Conservation (phyloP, 208 protist genomes). For the Vickermania spadyakhi region DNA sequence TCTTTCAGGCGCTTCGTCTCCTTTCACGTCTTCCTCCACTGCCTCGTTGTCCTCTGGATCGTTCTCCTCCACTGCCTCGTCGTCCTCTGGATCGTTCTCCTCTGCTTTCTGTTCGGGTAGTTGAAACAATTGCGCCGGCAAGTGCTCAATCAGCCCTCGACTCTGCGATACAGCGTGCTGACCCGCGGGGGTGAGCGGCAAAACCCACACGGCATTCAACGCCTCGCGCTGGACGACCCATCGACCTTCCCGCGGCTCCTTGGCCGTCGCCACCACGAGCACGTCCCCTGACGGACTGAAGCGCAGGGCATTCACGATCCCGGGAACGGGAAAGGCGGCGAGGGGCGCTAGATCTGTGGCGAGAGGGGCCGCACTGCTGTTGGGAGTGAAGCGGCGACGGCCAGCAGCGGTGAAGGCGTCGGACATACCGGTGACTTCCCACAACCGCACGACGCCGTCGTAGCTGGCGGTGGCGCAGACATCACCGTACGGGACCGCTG, state of each 20-base stretch:
- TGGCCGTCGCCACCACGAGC: slow-evolving; percentile 49
- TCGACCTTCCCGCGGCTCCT: slow-evolving; percentile 75
- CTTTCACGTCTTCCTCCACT: slow-evolving; percentile 12
- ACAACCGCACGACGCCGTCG: slow-evolving; percentile 81
- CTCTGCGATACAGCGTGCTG: slow-evolving; percentile 13
- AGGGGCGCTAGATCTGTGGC: slow-evolving; percentile 33
- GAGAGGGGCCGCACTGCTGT: background rate
- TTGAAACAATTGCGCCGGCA: slow-evolving; percentile 66
- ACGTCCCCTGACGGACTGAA: slow-evolving; percentile 42
- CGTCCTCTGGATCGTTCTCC: slow-evolving; percentile 15
- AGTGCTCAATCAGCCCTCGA: slow-evolving; percentile 43
- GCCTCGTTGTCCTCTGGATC: background rate
- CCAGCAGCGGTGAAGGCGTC: slow-evolving; percentile 9
- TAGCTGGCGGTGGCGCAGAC: slow-evolving; percentile 79
- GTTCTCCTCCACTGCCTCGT: slow-evolving; percentile 10
- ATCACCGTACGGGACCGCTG: slow-evolving; percentile 74
- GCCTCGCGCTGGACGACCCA: slow-evolving; percentile 71
- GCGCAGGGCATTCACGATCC: slow-evolving; percentile 64
- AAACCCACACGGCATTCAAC: slow-evolving; percentile 65
- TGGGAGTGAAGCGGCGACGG: background rate
- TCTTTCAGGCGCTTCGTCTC: slow-evolving; percentile 9
- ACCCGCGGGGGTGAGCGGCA: slow-evolving; percentile 46
- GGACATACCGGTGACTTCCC: slow-evolving; percentile 30
- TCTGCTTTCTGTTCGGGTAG: slow-evolving; percentile 23
- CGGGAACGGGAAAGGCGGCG: slow-evolving; percentile 52